Percentiles rank a stretch among this genome's conserved stretches.
Evolutionary conservation across 179 eudicot species (phyloP).

Genomic region (Gypsophila paniculata): DNA sequence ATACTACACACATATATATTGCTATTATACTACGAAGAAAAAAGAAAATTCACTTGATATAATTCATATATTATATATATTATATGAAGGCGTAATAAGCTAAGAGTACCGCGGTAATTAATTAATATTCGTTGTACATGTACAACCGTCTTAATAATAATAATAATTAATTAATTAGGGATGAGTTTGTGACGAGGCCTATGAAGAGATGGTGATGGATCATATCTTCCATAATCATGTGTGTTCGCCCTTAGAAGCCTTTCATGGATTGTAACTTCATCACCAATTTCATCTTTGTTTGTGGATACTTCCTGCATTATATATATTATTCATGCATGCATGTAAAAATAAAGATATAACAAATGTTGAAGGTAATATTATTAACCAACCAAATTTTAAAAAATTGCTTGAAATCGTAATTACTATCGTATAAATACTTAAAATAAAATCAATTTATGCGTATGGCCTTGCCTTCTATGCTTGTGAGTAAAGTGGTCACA

Average conservation of each 20-base stretch:
- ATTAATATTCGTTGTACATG: too few relatives aligned
- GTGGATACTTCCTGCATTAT: conserved; percentile 16
- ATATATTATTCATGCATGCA: conserved; percentile 7
- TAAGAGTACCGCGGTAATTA: too few relatives aligned
- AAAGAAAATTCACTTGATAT: too few relatives aligned
- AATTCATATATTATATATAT: too few relatives aligned
- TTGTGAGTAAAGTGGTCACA: too few relatives aligned
- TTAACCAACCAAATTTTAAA: neutral
- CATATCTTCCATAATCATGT: conserved; percentile 72
- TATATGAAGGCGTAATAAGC: too few relatives aligned
- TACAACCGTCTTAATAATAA: too few relatives aligned
- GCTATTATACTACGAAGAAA: too few relatives aligned
- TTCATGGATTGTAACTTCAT: conserved; percentile 36
- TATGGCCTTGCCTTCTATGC: too few relatives aligned
- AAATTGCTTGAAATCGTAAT: neutral
- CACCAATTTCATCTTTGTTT: conserved; percentile 10
- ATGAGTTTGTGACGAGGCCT: conserved; percentile 85
- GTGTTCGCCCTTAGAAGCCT: conserved; percentile 56
- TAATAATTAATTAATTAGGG: conserved; percentile 50
- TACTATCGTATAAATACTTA: too few relatives aligned
- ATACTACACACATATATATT: neutral
- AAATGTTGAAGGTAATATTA: neutral
- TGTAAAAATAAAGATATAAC: neutral
- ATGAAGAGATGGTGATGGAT: conserved; percentile 59
- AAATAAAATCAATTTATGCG: too few relatives aligned